Conservation (phyloP, 768 basidiomycete species). For the Leccinellum albellum region DNA sequence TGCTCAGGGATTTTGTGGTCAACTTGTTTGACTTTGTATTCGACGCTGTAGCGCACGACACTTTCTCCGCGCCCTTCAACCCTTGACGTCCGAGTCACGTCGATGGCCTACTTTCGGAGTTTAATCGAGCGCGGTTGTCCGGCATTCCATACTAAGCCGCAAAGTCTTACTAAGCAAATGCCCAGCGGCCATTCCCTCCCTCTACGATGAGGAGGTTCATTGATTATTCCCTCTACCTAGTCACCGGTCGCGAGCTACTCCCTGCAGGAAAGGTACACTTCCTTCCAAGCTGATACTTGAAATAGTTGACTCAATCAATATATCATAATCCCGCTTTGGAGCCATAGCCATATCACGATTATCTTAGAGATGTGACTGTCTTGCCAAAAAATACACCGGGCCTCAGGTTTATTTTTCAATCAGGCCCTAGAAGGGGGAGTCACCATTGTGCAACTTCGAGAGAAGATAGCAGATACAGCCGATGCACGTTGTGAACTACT, state of each 20-base stretch:
- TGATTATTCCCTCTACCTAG: constrained; percentile 80
- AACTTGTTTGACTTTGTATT: too few relatives aligned
- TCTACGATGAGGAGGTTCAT: constrained; percentile 21
- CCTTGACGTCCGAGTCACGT: too few relatives aligned
- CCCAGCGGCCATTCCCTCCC: not conserved
- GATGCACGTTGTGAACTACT: constrained; percentile 49
- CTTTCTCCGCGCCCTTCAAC: too few relatives aligned
- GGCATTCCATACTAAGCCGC: too few relatives aligned
- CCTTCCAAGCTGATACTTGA: not conserved
- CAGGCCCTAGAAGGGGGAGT: constrained; percentile 85
- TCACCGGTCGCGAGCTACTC: constrained; percentile 76
- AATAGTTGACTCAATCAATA: not conserved
- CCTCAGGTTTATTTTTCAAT: not conserved
- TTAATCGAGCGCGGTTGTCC: too few relatives aligned
- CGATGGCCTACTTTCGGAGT: too few relatives aligned
- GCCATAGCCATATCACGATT: constrained; percentile 61
- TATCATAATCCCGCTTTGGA: constrained; percentile 1
- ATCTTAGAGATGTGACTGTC: constrained; percentile 33
- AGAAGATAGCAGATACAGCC: constrained; percentile 77
- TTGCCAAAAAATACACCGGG: constrained; percentile 37
- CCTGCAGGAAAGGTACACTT: constrained; percentile 65
- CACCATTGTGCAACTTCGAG: constrained; percentile 84
- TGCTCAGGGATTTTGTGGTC: too few relatives aligned
- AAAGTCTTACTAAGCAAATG: too few relatives aligned
- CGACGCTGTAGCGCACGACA: too few relatives aligned